phyloP scores from a whole-genome alignment of 179 eudicot species.

The Spinacia oleracea region DNA sequence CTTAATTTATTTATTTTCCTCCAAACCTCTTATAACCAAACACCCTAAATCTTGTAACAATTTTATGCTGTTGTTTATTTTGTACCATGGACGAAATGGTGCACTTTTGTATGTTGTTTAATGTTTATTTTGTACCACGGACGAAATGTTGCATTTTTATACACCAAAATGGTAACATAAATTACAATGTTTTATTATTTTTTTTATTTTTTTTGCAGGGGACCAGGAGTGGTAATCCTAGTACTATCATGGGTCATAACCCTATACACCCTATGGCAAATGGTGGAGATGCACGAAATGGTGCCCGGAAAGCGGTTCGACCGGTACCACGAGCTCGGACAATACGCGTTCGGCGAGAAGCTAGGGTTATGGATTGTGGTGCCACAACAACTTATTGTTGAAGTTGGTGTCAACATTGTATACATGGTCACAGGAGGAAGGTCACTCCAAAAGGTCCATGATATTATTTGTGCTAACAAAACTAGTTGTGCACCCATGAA shows the following conservation, averaged over 20 bases:
- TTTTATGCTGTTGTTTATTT: too few relatives aligned
- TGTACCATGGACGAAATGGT: too few relatives aligned
- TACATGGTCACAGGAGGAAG: constrained; percentile 49
- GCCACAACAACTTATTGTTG: constrained; percentile 44
- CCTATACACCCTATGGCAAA: constrained; percentile 50
- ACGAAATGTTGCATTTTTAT: too few relatives aligned
- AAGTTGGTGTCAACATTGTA: constrained; percentile 43
- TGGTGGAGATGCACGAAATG: constrained; percentile 55
- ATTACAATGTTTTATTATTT: too few relatives aligned
- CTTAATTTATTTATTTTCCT: too few relatives aligned
- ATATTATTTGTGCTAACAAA: constrained; percentile 26
- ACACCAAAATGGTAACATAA: too few relatives aligned
- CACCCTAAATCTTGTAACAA: too few relatives aligned
- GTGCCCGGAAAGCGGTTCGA: constrained; percentile 49
- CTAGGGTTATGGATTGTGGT: constrained; percentile 47
- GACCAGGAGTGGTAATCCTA: constrained; percentile 41
- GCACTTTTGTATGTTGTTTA: too few relatives aligned
- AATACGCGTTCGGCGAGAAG: constrained; percentile 42
- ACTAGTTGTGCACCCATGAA: constrained; percentile 28
- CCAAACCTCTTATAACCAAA: too few relatives aligned
- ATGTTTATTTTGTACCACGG: too few relatives aligned
- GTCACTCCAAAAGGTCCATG: constrained; percentile 39
- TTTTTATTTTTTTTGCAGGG: constrained; percentile 29
- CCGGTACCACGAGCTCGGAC: constrained; percentile 49
- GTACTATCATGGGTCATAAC: constrained; percentile 46